Percentiles rank a stretch among this genome's conserved stretches.
These are phyloP conservation scores for Crassisporium funariophilum DNA, from an alignment of 768 basidiomycete genomes.

Conservation along the genomic window DNA sequence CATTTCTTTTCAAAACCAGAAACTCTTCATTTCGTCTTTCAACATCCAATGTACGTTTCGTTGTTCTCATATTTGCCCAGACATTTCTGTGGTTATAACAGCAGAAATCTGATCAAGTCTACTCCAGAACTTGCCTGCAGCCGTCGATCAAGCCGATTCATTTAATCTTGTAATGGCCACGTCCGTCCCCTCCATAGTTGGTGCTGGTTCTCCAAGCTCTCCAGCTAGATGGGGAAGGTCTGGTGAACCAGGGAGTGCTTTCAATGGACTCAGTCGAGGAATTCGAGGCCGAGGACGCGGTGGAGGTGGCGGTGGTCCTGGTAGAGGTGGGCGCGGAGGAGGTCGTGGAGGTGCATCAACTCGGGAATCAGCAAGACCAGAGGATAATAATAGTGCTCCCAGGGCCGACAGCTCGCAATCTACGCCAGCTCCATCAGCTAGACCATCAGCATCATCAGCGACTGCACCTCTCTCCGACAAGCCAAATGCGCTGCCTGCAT, in stretches of 20 bases:
- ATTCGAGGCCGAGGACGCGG: constrained; percentile 40
- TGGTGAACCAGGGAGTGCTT: constrained; percentile 51
- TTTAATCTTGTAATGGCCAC: constrained; percentile 46
- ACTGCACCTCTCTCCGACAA: constrained; percentile 21
- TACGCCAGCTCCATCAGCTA: neutral
- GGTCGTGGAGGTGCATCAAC: constrained; percentile 26
- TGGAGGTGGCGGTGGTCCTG: constrained; percentile 35
- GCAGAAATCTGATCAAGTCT: constrained; percentile 3
- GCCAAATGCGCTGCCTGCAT: constrained; percentile 23
- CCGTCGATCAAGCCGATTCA: constrained; percentile 3
- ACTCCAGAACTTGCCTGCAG: constrained; percentile 9
- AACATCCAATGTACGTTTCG: constrained; percentile 2
- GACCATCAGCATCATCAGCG: constrained; percentile 10
- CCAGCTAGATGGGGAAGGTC: constrained; percentile 45
- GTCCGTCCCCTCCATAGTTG: constrained; percentile 31
- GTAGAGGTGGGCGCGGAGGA: constrained; percentile 35
- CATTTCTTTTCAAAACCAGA: constrained; percentile 1
- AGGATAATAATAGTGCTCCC: constrained; percentile 12
- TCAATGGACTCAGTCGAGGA: constrained; percentile 43
- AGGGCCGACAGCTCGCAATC: constrained; percentile 10
- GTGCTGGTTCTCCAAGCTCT: constrained; percentile 33
- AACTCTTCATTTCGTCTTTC: neutral
- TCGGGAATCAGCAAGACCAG: constrained; percentile 15
- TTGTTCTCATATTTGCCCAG: too few relatives aligned
- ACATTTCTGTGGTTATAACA: too few relatives aligned